Evolutionary conservation across 1,284 basidiomycete species (phyloP).

Genomic region (Sphaerobolus stellatus): DNA sequence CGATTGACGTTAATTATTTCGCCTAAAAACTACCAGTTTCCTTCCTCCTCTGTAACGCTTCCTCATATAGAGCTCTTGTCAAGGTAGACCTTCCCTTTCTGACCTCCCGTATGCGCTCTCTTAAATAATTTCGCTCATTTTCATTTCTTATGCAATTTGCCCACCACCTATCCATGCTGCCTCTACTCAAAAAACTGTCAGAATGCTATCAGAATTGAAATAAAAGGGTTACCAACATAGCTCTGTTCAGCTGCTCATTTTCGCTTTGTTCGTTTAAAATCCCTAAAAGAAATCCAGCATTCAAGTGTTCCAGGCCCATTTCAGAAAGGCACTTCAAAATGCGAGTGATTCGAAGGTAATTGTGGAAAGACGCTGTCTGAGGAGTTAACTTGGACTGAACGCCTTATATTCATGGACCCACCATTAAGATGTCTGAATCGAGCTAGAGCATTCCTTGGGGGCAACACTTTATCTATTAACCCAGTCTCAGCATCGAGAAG

Average conservation of each 20-base stretch:
- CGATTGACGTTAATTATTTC: too few relatives aligned
- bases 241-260: constrained; percentile 48
- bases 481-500: constrained; percentile 57
- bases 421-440: constrained; percentile 65
- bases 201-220: background rate
- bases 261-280: constrained; percentile 71
- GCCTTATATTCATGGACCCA: constrained; percentile 39
- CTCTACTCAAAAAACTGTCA: constrained; percentile 8
- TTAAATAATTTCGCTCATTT: constrained; percentile 56
- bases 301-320: constrained; percentile 59
- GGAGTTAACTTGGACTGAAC: background rate
- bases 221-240: constrained; percentile 31
- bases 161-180: constrained; percentile 79
- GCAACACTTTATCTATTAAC: constrained; percentile 46
- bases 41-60: constrained; percentile 42
- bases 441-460: constrained; percentile 45
- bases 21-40: too few relatives aligned
- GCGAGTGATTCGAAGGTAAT: constrained; percentile 74
- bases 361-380: constrained; percentile 58
- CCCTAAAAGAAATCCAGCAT: constrained; percentile 67
- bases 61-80: constrained; percentile 56
- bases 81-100: constrained; percentile 45
- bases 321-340: constrained; percentile 76
- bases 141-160: constrained; percentile 66
- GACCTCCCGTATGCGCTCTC: constrained; percentile 46